Base-by-base conservation (phyloP, 2,329 filamentous ascomycete genomes). In the Ophiostoma novo-ulmi region DNA sequence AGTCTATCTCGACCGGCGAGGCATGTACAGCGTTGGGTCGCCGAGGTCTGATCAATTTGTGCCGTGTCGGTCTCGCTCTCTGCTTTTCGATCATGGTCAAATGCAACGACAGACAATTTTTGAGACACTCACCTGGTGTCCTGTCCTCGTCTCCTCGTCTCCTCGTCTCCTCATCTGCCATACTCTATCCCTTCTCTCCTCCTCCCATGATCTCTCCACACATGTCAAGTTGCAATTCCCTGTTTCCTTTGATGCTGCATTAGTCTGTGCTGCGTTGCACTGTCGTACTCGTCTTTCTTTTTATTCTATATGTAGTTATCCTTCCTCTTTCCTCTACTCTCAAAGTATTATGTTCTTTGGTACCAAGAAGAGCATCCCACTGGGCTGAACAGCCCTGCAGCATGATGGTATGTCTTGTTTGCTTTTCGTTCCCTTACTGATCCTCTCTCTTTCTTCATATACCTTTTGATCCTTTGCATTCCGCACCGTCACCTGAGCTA, bases 371-470 rank as follows among this genome's bases (percentile, higher is more conserved):
- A 31, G 4, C 22, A 58, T 63, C 58, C 58, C 58, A 63, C 58
- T 63, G 58, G 58, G 58, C 58, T 63, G 58, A 63, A 35, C 58
- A 63, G 58, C 58, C 58, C 58, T 63, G 58, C 13, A 63, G 10
- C 58, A 35, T 63, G 55, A 61, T 13, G 35, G 26, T 1, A 2
- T 63, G 26, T 20, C 14, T 26, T 61, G 52, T n/a, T n/a, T 58
- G 14, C 17, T 4, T 4, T 26, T 58, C n/a, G 10, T 58, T 26
- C n/a, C 5, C 52, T 58, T 39, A 8, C 38, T 39, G 11, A 39
- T 39, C 38, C 38, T 39, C 10, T 11, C 38, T 39, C 10, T 17
- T 55, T 55, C 48, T 22, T 26, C 26, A 31, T 31, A 31, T 1
- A 13, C n/a, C n/a, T 17, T 61, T 61, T 6, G 26, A 31, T 63